Evolutionary conservation across 768 basidiomycete genomes (phyloP), one percentile per base, ranked within the genome.

Genomic region (Pulveroboletus sp.): DNA sequence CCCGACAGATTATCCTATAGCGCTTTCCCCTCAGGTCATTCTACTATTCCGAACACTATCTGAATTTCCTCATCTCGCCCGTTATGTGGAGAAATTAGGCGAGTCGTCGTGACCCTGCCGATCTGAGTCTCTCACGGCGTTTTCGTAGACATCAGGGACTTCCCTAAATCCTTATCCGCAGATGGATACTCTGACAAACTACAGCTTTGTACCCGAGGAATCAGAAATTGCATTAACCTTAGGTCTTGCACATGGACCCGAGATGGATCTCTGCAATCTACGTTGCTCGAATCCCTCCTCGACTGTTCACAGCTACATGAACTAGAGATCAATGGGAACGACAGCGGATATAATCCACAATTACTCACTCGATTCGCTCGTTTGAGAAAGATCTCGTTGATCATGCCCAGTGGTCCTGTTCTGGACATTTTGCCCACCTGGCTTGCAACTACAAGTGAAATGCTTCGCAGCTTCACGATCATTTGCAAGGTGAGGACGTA

Each of bases 171-270:
- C 10, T 51, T 76, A 4, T 51, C 57, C 3, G 59, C 63, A 2
- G 53, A 59, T 8, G 57, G 61, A 0, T 63, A 68, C n/a, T 65
- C 72, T 3, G 63, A 67, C 1, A 54, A 79, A 19, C 58, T 73
- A 8, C 62, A 67, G 6, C 54, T 68, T 9, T 80, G 85, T 40
- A 44, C 76, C 6, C 59, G 51, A 41, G 88, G 80, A 0, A 64
- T 90, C 13, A 61, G 64, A 41, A 85, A 89, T 59, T 88, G 86
- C 57, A 59, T 65, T 34, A 80, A 80, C 51, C 74, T 91, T 11
- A 70, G 57, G 37, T 72, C 80, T 6, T 89, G 85, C 59, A 79
- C 80, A 5, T 92, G 88, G 88, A 91, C 89, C 10, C 79, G 89
- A 36, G 85, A 90, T 55, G 85, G 88, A 4, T 82, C 89, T 5